Conservation (phyloP, 2,329 filamentous ascomycete genomes). For the Colletotrichum sp. region DNA sequence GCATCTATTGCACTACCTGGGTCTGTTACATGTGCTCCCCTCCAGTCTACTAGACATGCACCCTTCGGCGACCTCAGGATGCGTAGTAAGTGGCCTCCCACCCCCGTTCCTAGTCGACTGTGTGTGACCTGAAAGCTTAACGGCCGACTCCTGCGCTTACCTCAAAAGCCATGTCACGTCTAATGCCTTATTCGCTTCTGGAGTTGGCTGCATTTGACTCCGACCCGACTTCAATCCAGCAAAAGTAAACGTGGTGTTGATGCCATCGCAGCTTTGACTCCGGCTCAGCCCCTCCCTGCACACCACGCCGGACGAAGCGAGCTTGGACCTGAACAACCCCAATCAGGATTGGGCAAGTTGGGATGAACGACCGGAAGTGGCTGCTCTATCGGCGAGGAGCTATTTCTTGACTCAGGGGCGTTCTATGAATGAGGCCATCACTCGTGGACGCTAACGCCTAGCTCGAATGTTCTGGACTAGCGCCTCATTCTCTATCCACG, state of each 20-base stretch:
- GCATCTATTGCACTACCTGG: background rate
- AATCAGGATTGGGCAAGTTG: background rate
- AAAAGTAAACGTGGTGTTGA: background rate
- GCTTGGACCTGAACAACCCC: slow-evolving; percentile 7
- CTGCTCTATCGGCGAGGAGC: slow-evolving; percentile 6
- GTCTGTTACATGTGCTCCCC: background rate
- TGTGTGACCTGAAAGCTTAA: slow-evolving; percentile 5
- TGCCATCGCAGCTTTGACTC: slow-evolving; percentile 3
- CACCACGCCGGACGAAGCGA: slow-evolving; percentile 9
- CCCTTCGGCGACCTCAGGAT: slow-evolving; percentile 6
- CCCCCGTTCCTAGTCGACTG: background rate
- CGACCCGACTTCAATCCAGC: background rate
- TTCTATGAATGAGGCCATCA: background rate
- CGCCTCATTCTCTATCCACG: background rate
- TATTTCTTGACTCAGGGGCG: slow-evolving; percentile 18
- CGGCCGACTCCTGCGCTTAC: slow-evolving; percentile 9
- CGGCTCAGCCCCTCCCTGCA: background rate
- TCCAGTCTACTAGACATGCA: background rate
- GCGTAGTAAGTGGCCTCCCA: background rate
- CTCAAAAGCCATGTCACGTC: background rate
- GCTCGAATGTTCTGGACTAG: slow-evolving; percentile 7
- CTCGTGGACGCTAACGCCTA: background rate
- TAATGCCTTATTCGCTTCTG: background rate
- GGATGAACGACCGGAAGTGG: slow-evolving; percentile 14
- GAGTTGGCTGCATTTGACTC: background rate